These are phyloP conservation scores for Choiromyces venosus DNA, from an alignment of 495 filamentous ascomycete genomes.

Conservation along the genomic window DNA sequence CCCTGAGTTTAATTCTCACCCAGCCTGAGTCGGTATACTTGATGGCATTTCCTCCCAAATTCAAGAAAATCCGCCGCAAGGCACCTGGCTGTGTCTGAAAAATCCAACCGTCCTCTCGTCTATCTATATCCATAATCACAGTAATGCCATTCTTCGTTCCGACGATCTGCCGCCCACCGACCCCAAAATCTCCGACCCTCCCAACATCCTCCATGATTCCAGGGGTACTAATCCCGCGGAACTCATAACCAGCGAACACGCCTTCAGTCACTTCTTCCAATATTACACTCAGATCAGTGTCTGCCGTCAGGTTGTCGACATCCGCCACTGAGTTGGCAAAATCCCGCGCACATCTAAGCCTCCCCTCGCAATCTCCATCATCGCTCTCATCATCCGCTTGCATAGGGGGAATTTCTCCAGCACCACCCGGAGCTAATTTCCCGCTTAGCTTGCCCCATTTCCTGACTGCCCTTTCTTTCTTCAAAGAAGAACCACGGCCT, in stretches of 20 bases:
- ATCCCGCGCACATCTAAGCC: neutral
- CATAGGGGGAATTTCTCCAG: neutral
- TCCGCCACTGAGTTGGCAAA: conserved; percentile 16
- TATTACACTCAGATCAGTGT: conserved; percentile 49
- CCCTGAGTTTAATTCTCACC: conserved; percentile 57
- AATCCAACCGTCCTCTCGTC: conserved; percentile 51
- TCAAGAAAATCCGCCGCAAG: conserved; percentile 70
- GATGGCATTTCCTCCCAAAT: conserved; percentile 74
- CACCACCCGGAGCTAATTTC: conserved; percentile 8
- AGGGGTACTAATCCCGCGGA: conserved; percentile 36
- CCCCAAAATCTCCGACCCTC: conserved; percentile 12
- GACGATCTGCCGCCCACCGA: conserved; percentile 8
- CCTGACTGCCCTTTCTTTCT: conserved; percentile 24
- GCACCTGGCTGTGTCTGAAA: conserved; percentile 68
- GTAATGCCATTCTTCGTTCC: conserved; percentile 46
- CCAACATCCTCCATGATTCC: conserved; percentile 39
- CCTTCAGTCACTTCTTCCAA: conserved; percentile 58
- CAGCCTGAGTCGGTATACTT: conserved; percentile 68
- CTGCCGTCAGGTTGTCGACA: conserved; percentile 39
- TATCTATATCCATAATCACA: conserved; percentile 60
- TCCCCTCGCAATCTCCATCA: conserved; percentile 16
- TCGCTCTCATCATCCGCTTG: conserved; percentile 7
- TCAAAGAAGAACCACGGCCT: conserved; percentile 15
- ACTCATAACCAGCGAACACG: conserved; percentile 52
- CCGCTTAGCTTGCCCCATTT: conserved; percentile 16